Percentiles rank a stretch among this genome's conserved stretches.
These are phyloP conservation scores for Inonotus obliquus DNA, from an alignment of 1,284 basidiomycete species.

Conservation along the genomic window DNA sequence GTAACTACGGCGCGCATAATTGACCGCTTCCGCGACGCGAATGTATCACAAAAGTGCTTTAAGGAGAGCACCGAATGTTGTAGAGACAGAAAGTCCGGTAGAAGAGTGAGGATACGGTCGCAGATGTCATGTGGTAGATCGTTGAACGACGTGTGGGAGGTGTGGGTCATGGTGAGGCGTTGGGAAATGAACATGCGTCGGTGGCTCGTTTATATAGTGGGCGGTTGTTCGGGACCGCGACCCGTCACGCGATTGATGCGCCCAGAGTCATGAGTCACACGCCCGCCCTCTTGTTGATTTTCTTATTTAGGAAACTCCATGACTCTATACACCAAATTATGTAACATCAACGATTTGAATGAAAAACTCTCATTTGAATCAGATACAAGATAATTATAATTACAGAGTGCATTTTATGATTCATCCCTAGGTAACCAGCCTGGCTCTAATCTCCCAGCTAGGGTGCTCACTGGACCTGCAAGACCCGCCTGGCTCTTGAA, in stretches of 20 bases:
- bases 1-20: constrained; percentile 5
- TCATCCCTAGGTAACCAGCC: constrained; percentile 69
- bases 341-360: no score
- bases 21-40: background rate
- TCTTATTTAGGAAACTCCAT: no score
- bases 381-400: background rate
- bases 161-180: background rate
- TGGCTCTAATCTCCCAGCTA: constrained; percentile 77
- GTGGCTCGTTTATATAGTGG: background rate
- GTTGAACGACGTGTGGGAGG: background rate
- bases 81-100: constrained; percentile 12
- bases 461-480: constrained; percentile 84
- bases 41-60: constrained; percentile 6
- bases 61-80: constrained; percentile 9
- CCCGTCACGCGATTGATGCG: background rate
- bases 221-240: background rate
- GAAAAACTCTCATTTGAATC: no score
- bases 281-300: no score
- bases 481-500: constrained; percentile 85
- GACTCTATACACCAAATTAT: no score
- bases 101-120: constrained; percentile 9
- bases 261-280: background rate
- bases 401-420: background rate
- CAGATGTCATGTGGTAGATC: constrained; percentile 13
- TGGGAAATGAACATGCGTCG: background rate